These are phyloP conservation scores for Euphorbia tirucalli DNA, from an alignment of 345 rosid species.

Conservation along the genomic window DNA sequence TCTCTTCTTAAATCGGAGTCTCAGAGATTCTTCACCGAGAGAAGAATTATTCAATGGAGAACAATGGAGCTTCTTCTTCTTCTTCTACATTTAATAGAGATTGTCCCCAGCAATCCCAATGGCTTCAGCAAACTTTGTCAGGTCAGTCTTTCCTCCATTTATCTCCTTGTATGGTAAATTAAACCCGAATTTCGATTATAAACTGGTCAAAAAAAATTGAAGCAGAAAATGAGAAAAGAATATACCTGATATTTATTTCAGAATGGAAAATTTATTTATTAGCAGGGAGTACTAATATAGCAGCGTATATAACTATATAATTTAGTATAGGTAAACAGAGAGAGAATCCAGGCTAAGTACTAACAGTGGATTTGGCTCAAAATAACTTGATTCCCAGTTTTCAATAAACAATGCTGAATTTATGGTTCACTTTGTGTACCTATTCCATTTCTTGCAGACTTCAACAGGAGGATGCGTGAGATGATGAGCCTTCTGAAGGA, in stretches of 20 bases:
- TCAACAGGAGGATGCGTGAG: constrained; percentile 33
- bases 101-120: constrained; percentile 25
- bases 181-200: background rate
- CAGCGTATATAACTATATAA: background rate
- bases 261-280: background rate
- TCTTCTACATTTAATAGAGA: background rate
- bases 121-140: constrained; percentile 42
- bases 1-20: background rate
- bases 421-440: background rate
- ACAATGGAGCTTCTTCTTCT: constrained; percentile 11
- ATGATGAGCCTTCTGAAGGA: constrained; percentile 32
- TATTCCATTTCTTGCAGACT: constrained; percentile 31
- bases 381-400: background rate
- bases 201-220: background rate
- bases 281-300: background rate
- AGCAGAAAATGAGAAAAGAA: too few relatives aligned
- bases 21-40: background rate
- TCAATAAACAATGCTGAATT: background rate
- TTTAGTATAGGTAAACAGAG: background rate
- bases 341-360: background rate
- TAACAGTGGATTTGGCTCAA: background rate
- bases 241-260: too few relatives aligned
- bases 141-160: constrained; percentile 20
- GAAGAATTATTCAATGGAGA: constrained; percentile 16
- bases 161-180: background rate